Conservation (phyloP, 1,284 basidiomycete genomes). For the Trametes polyzona region DNA sequence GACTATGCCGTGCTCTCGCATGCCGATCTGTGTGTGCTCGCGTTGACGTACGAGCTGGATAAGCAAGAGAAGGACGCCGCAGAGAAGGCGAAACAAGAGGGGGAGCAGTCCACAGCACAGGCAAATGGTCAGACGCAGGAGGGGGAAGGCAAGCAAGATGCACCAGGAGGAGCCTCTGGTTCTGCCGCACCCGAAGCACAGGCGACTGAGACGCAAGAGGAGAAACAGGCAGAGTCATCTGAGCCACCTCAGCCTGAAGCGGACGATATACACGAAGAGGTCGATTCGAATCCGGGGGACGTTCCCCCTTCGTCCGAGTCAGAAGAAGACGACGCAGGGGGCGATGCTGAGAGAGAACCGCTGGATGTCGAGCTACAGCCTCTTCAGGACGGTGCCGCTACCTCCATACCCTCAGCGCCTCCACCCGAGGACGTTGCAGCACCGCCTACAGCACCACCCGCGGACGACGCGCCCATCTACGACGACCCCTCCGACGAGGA, state of each 20-base stretch:
- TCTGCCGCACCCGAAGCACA: neutral
- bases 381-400: slow-evolving; percentile 25
- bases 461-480: slow-evolving; percentile 46
- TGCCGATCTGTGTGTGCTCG: slow-evolving; percentile 91
- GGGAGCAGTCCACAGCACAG: neutral
- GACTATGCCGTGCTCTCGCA: slow-evolving; percentile 93
- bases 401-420: slow-evolving; percentile 5
- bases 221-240: neutral
- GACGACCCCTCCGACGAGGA: slow-evolving; percentile 79
- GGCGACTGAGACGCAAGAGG: neutral
- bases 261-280: slow-evolving; percentile 25
- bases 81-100: neutral
- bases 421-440: slow-evolving; percentile 13
- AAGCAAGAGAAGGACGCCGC: slow-evolving; percentile 49
- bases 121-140: neutral
- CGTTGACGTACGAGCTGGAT: slow-evolving; percentile 84
- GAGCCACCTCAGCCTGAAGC: too few species aligned
- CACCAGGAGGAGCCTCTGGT: neutral
- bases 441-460: slow-evolving; percentile 9
- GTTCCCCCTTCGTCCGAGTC: slow-evolving; percentile 21
- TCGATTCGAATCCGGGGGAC: slow-evolving; percentile 22
- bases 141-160: neutral
- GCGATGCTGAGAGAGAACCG: slow-evolving; percentile 40
- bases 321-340: slow-evolving; percentile 13
- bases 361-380: slow-evolving; percentile 52